Conservation (phyloP, 306 rosid genomes). For the Oxytropis ochrocephala region DNA sequence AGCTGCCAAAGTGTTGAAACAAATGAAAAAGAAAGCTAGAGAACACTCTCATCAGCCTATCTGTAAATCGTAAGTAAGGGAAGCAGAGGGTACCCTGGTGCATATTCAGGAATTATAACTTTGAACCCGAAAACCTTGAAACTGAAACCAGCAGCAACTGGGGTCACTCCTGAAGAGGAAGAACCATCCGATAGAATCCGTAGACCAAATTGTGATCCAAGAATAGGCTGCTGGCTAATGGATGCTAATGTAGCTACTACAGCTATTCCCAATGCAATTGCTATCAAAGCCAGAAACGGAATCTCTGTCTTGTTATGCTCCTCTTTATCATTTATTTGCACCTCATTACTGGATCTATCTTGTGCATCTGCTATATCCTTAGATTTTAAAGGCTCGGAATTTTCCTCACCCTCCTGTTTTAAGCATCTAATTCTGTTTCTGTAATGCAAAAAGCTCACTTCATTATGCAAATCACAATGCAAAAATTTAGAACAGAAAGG, state of each 20-base stretch:
- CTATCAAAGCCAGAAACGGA: constrained; percentile 40
- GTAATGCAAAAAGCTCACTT: not conserved
- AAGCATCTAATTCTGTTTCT: constrained; percentile 40
- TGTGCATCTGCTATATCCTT: constrained; percentile 11
- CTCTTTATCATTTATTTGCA: constrained; percentile 16
- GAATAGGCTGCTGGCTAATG: constrained; percentile 25
- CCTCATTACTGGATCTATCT: constrained; percentile 20
- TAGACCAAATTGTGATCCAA: constrained; percentile 39
- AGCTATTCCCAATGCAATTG: constrained; percentile 50
- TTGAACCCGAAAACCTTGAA: constrained; percentile 45
- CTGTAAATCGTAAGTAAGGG: not conserved
- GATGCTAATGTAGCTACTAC: constrained; percentile 42
- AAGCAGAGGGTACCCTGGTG: constrained; percentile 45
- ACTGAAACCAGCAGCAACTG: constrained; percentile 36
- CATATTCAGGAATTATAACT: constrained; percentile 47
- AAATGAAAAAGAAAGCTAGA: not conserved
- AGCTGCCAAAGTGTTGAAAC: not conserved
- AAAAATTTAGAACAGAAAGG: not conserved
- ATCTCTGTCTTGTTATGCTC: constrained; percentile 10
- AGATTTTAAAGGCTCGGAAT: constrained; percentile 17
- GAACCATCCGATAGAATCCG: constrained; percentile 41
- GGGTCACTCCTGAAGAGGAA: constrained; percentile 34
- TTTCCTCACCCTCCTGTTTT: constrained; percentile 31
- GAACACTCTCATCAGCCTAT: not conserved
- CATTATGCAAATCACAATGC: not conserved